Conservation (phyloP, 2,329 filamentous ascomycete genomes). For the Dactylellina drechsleri region DNA sequence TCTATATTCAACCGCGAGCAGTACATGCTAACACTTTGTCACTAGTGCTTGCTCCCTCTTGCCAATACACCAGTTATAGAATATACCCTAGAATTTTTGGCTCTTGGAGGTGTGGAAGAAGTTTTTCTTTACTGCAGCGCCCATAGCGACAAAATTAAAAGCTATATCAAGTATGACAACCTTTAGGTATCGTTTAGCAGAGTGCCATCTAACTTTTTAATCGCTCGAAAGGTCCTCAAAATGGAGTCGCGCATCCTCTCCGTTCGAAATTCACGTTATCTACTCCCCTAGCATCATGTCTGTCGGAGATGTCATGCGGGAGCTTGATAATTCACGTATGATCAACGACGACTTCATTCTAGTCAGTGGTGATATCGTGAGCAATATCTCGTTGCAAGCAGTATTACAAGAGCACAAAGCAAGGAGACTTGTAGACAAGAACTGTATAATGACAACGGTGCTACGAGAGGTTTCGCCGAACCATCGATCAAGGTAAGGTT, state of each 20-base stretch:
- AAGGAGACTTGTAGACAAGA: constrained; percentile 83
- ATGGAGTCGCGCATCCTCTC: constrained; percentile 77
- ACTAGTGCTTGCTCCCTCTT: constrained; percentile 86
- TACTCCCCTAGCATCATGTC: constrained; percentile 84
- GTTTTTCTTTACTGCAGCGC: constrained; percentile 91
- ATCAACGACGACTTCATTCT: constrained; percentile 91
- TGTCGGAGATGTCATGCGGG: constrained; percentile 91
- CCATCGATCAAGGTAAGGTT: constrained; percentile 79
- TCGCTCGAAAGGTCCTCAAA: constrained; percentile 71
- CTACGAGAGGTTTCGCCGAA: constrained; percentile 78
- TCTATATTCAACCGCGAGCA: not conserved
- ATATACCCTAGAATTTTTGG: constrained; percentile 95
- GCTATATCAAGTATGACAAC: constrained; percentile 74
- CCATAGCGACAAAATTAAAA: constrained; percentile 85
- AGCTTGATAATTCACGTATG: constrained; percentile 84
- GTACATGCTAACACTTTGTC: constrained; percentile 10
- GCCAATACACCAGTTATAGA: constrained; percentile 96
- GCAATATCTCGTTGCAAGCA: constrained; percentile 84
- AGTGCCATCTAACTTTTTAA: not conserved
- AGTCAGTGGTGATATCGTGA: constrained; percentile 91
- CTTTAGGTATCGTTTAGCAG: not conserved
- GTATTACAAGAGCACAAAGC: constrained; percentile 82
- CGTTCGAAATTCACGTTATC: constrained; percentile 82
- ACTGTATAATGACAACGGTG: constrained; percentile 97
- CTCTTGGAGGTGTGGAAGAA: constrained; percentile 92